phyloP scores from a whole-genome alignment of 495 filamentous ascomycete species.

The Aspergillus taichungensis region DNA sequence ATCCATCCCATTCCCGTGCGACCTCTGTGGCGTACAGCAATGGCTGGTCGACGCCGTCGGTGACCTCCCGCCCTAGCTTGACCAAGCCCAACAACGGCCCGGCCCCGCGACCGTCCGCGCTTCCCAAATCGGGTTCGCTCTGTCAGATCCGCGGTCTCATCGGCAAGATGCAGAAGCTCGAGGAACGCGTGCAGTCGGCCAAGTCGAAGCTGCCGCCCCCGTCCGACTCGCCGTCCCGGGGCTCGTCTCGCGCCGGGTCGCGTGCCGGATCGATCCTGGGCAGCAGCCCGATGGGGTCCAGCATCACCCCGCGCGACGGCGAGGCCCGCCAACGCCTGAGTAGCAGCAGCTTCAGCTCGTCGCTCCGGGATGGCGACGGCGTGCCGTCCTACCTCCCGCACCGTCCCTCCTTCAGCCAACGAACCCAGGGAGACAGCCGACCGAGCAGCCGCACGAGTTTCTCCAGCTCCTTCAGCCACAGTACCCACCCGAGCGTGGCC shows the following conservation, averaged over 20 bases:
- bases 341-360: conserved; percentile 52
- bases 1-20: conserved; percentile 38
- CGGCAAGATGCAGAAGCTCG: conserved; percentile 92
- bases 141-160: conserved; percentile 88
- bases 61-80: conserved; percentile 30
- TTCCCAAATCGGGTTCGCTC: conserved; percentile 78
- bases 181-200: conserved; percentile 87
- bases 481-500: conserved; percentile 24
- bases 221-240: conserved; percentile 67
- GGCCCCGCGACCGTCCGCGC: conserved; percentile 20
- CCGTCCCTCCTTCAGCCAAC: conserved; percentile 42
- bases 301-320: conserved; percentile 68
- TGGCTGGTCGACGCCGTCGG: conserved; percentile 30
- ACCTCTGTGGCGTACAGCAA: conserved; percentile 43
- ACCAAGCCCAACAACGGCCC: conserved; percentile 21
- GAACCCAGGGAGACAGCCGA: conserved; percentile 32
- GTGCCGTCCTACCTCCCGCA: conserved; percentile 36
- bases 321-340: conserved; percentile 56
- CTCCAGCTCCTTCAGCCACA: conserved; percentile 38
- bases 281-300: conserved; percentile 54
- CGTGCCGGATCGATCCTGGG: conserved; percentile 45
- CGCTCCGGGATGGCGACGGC: conserved; percentile 38
- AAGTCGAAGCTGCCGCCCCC: conserved; percentile 84
- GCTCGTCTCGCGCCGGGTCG: conserved; percentile 60
- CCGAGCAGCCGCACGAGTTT: conserved; percentile 41